Evolutionary conservation across 1,139 yeast genomes (phyloP), one percentile per base, ranked within the genome.

Genomic region (Diutina scorzettiae): DNA sequence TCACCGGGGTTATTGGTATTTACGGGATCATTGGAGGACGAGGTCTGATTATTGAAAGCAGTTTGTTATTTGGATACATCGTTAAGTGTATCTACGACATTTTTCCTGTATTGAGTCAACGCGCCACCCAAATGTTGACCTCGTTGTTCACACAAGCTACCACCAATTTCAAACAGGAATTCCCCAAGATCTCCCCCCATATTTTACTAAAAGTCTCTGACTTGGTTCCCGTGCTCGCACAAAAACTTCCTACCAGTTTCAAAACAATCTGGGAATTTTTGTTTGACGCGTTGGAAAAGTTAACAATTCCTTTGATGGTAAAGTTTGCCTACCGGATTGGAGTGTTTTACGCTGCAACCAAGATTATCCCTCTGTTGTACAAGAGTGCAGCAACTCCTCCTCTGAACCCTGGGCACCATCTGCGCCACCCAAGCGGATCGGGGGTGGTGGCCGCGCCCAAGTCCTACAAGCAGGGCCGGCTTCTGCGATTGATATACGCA

Each of bases 81-180:
- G 96, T 91, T 16, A 82, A 94, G 57, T 86, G 96, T 52, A 77
- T 87, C 45, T 89, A 89, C 58, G 93, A 87, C 55, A 78, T 94
- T 4, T 85, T 87, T 53, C 95, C 96, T 0, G 85, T 81, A 50
- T 69, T 87, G 42, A 77, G 85, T 4, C 70, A 71, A 50, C 66
- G 66, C 49, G 78, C 73, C 16, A 57, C 66, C 39, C 56, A 59
- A 45, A 62, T 71, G 2, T 57, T 69, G 40, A 55, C 71, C 14
- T 50, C 58, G 20, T 52, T 69, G 25, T 60, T 69, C 46, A 60
- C 61, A 8, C 67, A 59, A 47, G 66, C 73, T 6, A 63, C 69
- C 5, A 46, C 51, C 43, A 63, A 62, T 45, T 52, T 69, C 36
- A 58, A 59, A 32, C 58, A 63, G 41, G 73, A 69, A 49, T 58